phyloP scores from a whole-genome alignment of 2,329 filamentous ascomycete genomes.

The Fusarium sp. region DNA sequence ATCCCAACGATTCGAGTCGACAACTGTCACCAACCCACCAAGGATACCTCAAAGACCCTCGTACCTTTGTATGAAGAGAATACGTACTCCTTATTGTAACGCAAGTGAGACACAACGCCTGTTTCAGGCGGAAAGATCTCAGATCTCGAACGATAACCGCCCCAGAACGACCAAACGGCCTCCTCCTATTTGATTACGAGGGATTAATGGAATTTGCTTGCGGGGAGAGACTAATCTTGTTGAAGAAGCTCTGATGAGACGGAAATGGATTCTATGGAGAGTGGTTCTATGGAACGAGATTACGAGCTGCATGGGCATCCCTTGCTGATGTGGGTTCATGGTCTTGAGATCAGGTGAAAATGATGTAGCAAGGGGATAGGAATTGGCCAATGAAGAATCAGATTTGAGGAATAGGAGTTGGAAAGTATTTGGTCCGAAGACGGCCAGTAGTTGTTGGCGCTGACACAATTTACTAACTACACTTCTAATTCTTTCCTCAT shows the following conservation, averaged over 20 bases:
- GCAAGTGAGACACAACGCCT: constrained; percentile 26
- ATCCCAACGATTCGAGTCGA: background rate
- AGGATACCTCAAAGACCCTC: background rate
- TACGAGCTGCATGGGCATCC: background rate
- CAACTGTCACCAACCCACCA: background rate
- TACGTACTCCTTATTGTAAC: background rate
- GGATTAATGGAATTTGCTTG: background rate
- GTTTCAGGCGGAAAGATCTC: constrained; percentile 34
- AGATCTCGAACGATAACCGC: constrained; percentile 22
- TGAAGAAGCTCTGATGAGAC: background rate
- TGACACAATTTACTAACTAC: background rate
- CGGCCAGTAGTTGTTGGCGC: background rate
- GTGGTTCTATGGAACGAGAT: background rate
- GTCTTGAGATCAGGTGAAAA: background rate
- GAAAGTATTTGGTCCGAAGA: background rate
- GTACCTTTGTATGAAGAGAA: background rate
- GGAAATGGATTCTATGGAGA: background rate
- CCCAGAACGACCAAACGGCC: constrained; percentile 12
- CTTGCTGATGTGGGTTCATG: background rate
- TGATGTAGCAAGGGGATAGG: background rate
- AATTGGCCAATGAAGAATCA: background rate
- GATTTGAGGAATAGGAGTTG: background rate
- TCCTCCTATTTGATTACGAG: background rate
- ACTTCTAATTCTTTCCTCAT: background rate
- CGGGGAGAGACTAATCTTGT: too few relatives aligned